Evolutionary conservation across 169 alveolate species (phyloP).

Genomic region (Plasmodium billcollinsi): DNA sequence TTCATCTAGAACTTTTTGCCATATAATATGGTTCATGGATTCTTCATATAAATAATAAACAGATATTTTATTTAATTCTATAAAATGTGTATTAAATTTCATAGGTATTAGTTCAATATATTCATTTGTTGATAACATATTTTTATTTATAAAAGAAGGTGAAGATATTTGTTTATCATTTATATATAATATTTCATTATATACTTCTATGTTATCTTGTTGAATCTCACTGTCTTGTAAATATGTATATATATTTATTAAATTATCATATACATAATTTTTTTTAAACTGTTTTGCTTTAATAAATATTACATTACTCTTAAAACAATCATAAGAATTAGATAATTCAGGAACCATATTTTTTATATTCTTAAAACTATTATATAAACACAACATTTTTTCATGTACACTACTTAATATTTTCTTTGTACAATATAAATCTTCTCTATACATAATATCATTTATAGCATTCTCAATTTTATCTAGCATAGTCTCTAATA

Average conservation of each 20-base stretch:
- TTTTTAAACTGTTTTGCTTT: slow-evolving; percentile 61
- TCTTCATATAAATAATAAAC: slow-evolving; percentile 65
- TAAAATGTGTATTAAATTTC: slow-evolving; percentile 63
- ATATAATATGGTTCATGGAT: slow-evolving; percentile 66
- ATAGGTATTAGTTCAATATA: slow-evolving; percentile 54
- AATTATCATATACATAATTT: slow-evolving; percentile 68
- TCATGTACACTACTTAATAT: slow-evolving; percentile 63
- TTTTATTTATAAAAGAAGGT: slow-evolving; percentile 45
- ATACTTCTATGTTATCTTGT: slow-evolving; percentile 66
- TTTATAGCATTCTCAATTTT: slow-evolving; percentile 45
- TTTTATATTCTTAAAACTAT: slow-evolving; percentile 53
- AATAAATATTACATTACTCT: slow-evolving; percentile 49
- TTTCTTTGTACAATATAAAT: slow-evolving; percentile 43
- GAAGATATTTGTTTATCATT: slow-evolving; percentile 40
- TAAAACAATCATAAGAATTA: slow-evolving; percentile 65
- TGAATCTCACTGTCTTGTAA: slow-evolving; percentile 68
- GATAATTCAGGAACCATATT: slow-evolving; percentile 38
- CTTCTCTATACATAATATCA: slow-evolving; percentile 36
- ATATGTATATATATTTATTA: slow-evolving; percentile 65
- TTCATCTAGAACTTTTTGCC: slow-evolving; percentile 82
- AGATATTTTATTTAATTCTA: slow-evolving; percentile 60
- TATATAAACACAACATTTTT: slow-evolving; percentile 24
- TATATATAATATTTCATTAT: slow-evolving; percentile 25
- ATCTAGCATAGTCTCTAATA: slow-evolving; percentile 55
- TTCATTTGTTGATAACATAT: slow-evolving; percentile 21